Evolutionary conservation across 2,329 filamentous ascomycete genomes (phyloP).

Genomic region (Curvularia hawaiiensis): DNA sequence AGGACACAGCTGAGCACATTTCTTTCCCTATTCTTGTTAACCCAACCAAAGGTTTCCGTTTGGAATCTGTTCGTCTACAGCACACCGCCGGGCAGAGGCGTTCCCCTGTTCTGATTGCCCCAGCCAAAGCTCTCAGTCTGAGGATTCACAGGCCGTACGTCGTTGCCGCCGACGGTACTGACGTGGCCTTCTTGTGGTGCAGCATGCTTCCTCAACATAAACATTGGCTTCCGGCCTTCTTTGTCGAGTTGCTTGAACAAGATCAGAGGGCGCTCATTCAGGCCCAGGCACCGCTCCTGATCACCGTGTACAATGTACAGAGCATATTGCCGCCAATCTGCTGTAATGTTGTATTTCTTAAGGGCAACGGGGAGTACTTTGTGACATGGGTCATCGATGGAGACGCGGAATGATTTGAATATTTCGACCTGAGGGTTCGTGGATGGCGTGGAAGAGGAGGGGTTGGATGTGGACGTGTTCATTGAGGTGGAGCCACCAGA

Average conservation of each 20-base stretch:
- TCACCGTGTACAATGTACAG: slow-evolving; percentile 99
- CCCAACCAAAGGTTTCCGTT: slow-evolving; percentile 31
- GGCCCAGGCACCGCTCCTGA: slow-evolving; percentile 88
- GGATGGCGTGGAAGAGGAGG: slow-evolving; percentile 32
- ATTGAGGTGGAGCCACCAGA: slow-evolving; percentile 41
- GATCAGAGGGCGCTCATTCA: slow-evolving; percentile 93
- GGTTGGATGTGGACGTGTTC: slow-evolving; percentile 29
- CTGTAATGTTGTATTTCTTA: slow-evolving; percentile 98
- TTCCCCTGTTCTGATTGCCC: slow-evolving; percentile 31
- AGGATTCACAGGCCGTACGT: slow-evolving; percentile 31
- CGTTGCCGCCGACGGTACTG: slow-evolving; percentile 47
- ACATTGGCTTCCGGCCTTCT: slow-evolving; percentile 98
- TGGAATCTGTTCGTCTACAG: slow-evolving; percentile 17
- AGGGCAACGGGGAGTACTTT: slow-evolving; percentile 95
- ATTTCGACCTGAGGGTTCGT: slow-evolving; percentile 76
- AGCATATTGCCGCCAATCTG: slow-evolving; percentile 96
- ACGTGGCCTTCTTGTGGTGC: slow-evolving; percentile 56
- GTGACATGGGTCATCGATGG: slow-evolving; percentile 97
- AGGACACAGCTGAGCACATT: slow-evolving; percentile 32
- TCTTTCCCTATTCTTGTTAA: slow-evolving; percentile 30
- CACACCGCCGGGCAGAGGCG: slow-evolving; percentile 33
- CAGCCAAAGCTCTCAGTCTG: slow-evolving; percentile 30
- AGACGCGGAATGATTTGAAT: slow-evolving; percentile 98
- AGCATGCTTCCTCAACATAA: slow-evolving; percentile 83
- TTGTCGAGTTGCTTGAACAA: slow-evolving; percentile 97